Evolutionary conservation across 306 rosid genomes (phyloP), one percentile per base, ranked within the genome.

Genomic region (Fragaria ananassa): DNA sequence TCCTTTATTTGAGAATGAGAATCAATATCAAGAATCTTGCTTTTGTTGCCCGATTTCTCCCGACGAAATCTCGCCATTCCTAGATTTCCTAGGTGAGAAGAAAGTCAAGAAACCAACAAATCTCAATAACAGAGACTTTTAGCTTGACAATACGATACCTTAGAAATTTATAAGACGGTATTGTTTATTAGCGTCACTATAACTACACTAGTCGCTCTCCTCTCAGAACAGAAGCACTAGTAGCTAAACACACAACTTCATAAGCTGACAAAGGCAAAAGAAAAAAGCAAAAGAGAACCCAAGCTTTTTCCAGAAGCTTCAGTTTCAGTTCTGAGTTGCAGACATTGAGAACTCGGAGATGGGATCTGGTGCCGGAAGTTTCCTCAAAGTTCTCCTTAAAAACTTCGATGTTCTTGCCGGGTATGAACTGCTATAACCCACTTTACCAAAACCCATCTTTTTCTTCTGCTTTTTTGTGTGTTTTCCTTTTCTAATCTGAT

Each of bases 331-430:
- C 3, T n/a, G 15, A 46, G 42, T 44, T 54, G 35, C 56, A 2
- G 45, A 18, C 68, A 37, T 78, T 74, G 71, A 46, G 34, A 74
- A 27, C 67, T 84, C 81, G 56, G 44, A 78, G 47, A 95, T 96
- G 99, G 99, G 99, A 83, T 91, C 98, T 77, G 93, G 96, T 0
- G 86, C 96, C 5, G 96, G 87, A 31, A 82, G 85, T 83, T 89
- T 96, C 81, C 80, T 96, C 45, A 92, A 87, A 81, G 93, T 96
- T 46, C 23, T 96, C 70, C 89, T 96, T 13, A 87, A 11, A 68
- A 92, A 96, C 78, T 88, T 92, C 74, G 98, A 96, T 81, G 89
- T 96, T 85, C 93, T 96, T 82, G 99, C 97, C 68, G 97, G 99
- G 99, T 96, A 87, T 67, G 37, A 23, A 27, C 35, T 25, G 82